These are phyloP conservation scores for Aphanomyces stellatus DNA, from an alignment of 352 stramenopile genomes.

Conservation along the genomic window DNA sequence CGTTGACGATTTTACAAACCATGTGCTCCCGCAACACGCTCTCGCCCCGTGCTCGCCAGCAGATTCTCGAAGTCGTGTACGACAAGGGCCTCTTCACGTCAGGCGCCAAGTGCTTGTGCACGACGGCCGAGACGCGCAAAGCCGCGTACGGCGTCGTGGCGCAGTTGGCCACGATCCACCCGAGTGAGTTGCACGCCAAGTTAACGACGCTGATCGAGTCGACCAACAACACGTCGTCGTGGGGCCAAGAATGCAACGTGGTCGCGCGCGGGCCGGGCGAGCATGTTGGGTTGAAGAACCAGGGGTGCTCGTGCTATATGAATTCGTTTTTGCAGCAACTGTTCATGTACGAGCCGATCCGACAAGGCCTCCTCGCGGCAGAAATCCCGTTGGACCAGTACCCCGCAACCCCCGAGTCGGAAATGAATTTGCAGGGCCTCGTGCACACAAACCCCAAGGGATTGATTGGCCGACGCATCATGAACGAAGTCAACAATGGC, in stretches of 20 bases:
- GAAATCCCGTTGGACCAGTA: conserved; percentile 53
- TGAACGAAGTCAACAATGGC: conserved; percentile 90
- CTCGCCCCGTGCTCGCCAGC: conserved; percentile 21
- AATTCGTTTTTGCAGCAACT: conserved; percentile 99
- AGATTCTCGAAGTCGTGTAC: conserved; percentile 75
- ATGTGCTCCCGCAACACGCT: not conserved
- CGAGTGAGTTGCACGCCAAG: not conserved
- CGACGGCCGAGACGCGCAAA: conserved; percentile 65
- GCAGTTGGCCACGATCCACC: not conserved
- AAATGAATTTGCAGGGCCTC: conserved; percentile 39
- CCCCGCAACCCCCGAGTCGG: conserved; percentile 85
- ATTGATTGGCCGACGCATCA: conserved; percentile 72
- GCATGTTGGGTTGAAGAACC: conserved; percentile 95
- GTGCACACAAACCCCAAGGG: conserved; percentile 32
- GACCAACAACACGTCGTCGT: conserved; percentile 22
- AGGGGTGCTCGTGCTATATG: conserved; percentile 99
- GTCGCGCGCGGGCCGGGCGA: conserved; percentile 73
- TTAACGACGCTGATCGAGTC: not conserved
- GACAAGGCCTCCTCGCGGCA: conserved; percentile 64
- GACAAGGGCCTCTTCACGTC: conserved; percentile 70
- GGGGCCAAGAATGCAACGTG: conserved; percentile 77
- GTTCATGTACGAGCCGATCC: conserved; percentile 84
- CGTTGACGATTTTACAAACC: not conserved
- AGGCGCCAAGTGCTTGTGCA: conserved; percentile 53
- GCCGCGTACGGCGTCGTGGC: conserved; percentile 75